These are phyloP conservation scores for Plasmodium coatneyi DNA, from an alignment of 169 alveolate genomes.

Conservation along the genomic window DNA sequence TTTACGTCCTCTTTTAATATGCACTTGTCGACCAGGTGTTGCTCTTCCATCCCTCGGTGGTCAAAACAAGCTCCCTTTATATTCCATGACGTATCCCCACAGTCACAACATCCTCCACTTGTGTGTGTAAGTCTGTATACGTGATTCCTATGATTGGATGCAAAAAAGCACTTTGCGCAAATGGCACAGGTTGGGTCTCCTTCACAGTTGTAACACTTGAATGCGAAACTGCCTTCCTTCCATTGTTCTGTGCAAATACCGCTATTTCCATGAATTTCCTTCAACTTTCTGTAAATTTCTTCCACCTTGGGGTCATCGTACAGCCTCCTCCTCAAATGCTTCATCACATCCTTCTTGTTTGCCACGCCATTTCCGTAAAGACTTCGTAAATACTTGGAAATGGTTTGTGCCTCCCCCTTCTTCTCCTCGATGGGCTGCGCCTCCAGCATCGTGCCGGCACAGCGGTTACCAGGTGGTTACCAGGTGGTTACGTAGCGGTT, in stretches of 20 bases:
- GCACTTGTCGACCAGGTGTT: background rate
- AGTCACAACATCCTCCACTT: conserved; percentile 76
- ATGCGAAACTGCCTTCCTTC: conserved; percentile 70
- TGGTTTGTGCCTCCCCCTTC: background rate
- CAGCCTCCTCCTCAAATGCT: conserved; percentile 23
- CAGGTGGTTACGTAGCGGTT: background rate
- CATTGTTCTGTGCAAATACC: conserved; percentile 72
- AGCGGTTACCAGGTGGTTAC: background rate
- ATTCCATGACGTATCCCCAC: conserved; percentile 76
- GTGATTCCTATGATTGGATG: conserved; percentile 65
- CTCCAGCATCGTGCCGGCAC: background rate
- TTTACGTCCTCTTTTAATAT: conserved; percentile 21
- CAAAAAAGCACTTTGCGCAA: conserved; percentile 69
- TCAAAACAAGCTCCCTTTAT: conserved; percentile 63
- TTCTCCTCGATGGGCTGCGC: background rate
- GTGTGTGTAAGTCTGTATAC: conserved; percentile 55
- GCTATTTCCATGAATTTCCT: conserved; percentile 73
- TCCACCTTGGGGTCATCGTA: conserved; percentile 27
- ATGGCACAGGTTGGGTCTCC: conserved; percentile 75
- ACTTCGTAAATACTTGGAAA: conserved; percentile 3
- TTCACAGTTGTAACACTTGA: conserved; percentile 74
- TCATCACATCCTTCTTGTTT: conserved; percentile 55
- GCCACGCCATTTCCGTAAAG: conserved; percentile 51
- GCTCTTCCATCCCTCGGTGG: conserved; percentile 63
- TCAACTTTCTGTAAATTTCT: conserved; percentile 34